Evolutionary conservation across 805 yeast species (phyloP).

Genomic region (Kodamaea kakaduensis): DNA sequence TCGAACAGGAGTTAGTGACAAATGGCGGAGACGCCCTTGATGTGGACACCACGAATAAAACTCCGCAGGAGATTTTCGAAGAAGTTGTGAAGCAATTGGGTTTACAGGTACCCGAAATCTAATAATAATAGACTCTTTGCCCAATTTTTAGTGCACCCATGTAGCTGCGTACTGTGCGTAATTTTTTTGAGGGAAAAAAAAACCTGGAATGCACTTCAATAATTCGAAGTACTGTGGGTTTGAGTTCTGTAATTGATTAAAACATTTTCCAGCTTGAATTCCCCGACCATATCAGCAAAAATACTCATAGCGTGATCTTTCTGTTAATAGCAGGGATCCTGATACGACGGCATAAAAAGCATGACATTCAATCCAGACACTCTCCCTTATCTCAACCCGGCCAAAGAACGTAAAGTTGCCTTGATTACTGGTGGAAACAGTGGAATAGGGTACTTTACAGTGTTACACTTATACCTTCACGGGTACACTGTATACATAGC

Average conservation of each 20-base stretch:
- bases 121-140: no score
- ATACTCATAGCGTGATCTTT: no score
- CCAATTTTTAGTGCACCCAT: no score
- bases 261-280: no score
- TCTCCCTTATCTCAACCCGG: slow-evolving; percentile 62
- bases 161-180: no score
- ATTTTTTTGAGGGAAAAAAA: no score
- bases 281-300: no score
- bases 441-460: slow-evolving; percentile 78
- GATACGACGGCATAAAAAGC: slow-evolving; percentile 1
- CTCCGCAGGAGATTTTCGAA: slow-evolving; percentile 23
- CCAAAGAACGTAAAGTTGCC: slow-evolving; percentile 54
- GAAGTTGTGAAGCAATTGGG: slow-evolving; percentile 15
- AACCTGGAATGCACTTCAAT: no score
- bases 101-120: no score
- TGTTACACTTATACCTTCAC: slow-evolving; percentile 70
- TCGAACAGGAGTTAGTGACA: slow-evolving; percentile 30
- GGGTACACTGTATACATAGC: slow-evolving; percentile 75
- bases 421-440: slow-evolving; percentile 78
- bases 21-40: slow-evolving; percentile 36
- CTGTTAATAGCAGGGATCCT: no score
- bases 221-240: no score
- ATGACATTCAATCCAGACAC: slow-evolving; percentile 32
- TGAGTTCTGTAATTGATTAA: no score
- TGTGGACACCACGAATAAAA: slow-evolving; percentile 31